Percentiles rank a stretch among this genome's conserved stretches.
These are phyloP conservation scores for Eucalyptus albens DNA, from an alignment of 345 rosid species.

Conservation along the genomic window DNA sequence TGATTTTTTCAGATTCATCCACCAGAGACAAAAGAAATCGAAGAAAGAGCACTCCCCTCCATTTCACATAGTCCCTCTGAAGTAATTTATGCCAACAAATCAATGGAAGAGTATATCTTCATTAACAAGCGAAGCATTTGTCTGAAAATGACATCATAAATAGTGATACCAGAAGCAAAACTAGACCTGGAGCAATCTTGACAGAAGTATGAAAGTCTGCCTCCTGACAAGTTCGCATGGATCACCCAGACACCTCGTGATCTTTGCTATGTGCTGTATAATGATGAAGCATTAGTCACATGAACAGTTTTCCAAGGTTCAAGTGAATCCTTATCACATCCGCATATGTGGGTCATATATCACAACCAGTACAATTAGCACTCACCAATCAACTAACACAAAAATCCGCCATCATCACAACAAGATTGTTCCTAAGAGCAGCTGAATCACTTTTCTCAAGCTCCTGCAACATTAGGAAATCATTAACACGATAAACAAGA, in stretches of 20 bases:
- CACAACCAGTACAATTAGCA: background rate
- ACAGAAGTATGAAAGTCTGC: too few species aligned
- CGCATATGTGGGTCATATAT: background rate
- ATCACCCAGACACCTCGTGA: constrained; percentile 77
- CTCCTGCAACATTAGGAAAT: constrained; percentile 36
- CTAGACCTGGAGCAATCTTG: too few species aligned
- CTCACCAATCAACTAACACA: constrained; percentile 95
- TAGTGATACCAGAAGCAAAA: too few species aligned
- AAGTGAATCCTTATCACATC: background rate
- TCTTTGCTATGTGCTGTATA: constrained; percentile 37
- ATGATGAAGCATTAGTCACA: background rate
- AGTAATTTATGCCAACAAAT: too few species aligned
- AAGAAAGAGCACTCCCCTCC: too few species aligned
- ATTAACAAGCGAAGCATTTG: too few species aligned
- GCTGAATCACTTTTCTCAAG: constrained; percentile 87
- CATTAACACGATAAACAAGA: background rate
- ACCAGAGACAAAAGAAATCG: too few species aligned
- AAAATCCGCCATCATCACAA: constrained; percentile 83
- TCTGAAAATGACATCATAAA: too few species aligned
- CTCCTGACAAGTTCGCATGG: constrained; percentile 36
- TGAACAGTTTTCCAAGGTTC: background rate
- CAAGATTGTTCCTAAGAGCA: constrained; percentile 81
- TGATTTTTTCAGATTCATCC: too few species aligned
- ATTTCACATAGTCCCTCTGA: too few species aligned
- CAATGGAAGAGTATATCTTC: too few species aligned